These are phyloP conservation scores for Alternaria arborescens DNA, from an alignment of 2,329 filamentous ascomycete species.

Conservation along the genomic window DNA sequence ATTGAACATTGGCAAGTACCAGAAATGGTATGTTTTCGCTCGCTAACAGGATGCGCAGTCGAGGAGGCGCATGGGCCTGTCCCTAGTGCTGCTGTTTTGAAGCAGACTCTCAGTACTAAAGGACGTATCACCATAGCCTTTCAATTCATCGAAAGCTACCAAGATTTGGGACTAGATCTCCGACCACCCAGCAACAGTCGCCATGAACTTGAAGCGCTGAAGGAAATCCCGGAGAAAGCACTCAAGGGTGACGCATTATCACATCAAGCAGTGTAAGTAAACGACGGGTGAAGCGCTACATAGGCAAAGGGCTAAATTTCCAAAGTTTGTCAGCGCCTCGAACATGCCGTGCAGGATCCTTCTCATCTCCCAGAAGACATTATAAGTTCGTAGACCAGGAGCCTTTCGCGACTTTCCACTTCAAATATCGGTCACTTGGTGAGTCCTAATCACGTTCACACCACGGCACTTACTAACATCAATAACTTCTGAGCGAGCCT, in stretches of 20 bases:
- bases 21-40: neutral
- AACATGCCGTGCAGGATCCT: no score
- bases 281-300: no score
- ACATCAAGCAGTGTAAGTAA: slow-evolving; percentile 18
- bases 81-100: neutral
- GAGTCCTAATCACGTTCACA: neutral
- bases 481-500: neutral
- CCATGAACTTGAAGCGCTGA: neutral
- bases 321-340: no score
- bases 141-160: neutral
- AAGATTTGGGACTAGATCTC: neutral
- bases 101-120: neutral
- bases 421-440: slow-evolving; percentile 22
- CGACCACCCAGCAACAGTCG: neutral
- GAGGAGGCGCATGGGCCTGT: neutral
- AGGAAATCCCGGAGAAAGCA: slow-evolving; percentile 15
- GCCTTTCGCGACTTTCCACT: slow-evolving; percentile 15
- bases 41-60: neutral
- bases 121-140: neutral
- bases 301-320: no score
- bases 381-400: neutral
- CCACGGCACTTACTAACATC: neutral
- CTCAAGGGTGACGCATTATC: slow-evolving; percentile 22
- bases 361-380: neutral
- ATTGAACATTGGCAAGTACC: slow-evolving; percentile 18